Evolutionary conservation across 345 rosid species (phyloP).

Genomic region (Fremontodendron californicum): DNA sequence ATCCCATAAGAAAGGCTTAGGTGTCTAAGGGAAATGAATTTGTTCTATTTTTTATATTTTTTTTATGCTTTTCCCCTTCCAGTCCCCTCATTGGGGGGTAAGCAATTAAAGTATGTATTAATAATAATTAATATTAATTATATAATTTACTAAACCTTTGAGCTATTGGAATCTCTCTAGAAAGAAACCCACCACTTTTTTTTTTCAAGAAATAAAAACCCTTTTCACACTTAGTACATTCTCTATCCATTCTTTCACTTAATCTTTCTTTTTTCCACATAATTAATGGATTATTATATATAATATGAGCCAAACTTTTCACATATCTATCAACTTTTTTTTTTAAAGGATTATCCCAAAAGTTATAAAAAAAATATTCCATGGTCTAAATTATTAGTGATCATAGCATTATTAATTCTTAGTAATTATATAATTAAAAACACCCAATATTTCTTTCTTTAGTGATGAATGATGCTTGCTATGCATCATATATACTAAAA

Average conservation of each 20-base stretch:
- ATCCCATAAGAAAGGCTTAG: not conserved
- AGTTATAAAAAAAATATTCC: not conserved
- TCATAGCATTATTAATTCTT: not conserved
- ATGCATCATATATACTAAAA: not conserved
- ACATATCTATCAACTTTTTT: not conserved
- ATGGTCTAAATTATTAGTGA: not conserved
- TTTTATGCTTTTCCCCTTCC: not conserved
- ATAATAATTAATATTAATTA: not conserved
- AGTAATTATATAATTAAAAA: not conserved
- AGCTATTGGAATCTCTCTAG: constrained; percentile 20
- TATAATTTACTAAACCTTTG: not conserved
- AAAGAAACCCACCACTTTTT: not conserved
- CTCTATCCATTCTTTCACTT: not conserved
- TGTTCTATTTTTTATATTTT: not conserved
- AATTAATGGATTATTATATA: not conserved
- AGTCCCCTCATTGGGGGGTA: not conserved
- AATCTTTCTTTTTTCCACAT: not conserved
- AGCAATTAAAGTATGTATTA: not conserved
- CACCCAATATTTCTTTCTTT: not conserved
- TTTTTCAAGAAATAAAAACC: not conserved
- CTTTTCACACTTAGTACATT: constrained; percentile 3
- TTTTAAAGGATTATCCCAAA: not conserved
- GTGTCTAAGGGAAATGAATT: not conserved
- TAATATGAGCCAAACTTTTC: not conserved
- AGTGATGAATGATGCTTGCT: constrained; percentile 10